These are phyloP conservation scores for Podaxis carcinomalis DNA, from an alignment of 768 basidiomycete species.

Conservation along the genomic window DNA sequence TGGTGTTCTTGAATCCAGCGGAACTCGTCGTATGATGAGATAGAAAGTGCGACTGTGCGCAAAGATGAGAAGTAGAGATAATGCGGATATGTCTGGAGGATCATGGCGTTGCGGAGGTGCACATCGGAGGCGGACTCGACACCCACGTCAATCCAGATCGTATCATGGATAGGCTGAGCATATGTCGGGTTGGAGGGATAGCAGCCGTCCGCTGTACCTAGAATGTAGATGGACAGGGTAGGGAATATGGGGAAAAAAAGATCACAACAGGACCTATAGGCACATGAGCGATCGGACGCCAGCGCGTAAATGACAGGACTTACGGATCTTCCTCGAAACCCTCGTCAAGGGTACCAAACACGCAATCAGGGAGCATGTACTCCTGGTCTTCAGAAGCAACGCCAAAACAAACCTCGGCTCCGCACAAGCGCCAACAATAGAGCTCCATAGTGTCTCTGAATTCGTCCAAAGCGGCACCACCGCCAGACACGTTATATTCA, in stretches of 20 bases:
- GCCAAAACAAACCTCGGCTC: conserved; percentile 52
- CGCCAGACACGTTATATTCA: conserved; percentile 2
- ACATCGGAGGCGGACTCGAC: conserved; percentile 50
- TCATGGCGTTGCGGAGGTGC: conserved; percentile 56
- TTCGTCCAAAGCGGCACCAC: conserved; percentile 16
- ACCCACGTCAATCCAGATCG: conserved; percentile 42
- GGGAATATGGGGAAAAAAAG: conserved; percentile 55
- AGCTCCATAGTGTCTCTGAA: conserved; percentile 32
- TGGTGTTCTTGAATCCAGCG: conserved; percentile 51
- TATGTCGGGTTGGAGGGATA: conserved; percentile 12
- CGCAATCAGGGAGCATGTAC: conserved; percentile 49
- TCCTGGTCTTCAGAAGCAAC: conserved; percentile 51
- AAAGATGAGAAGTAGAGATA: conserved; percentile 52
- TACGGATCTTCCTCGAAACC: conserved; percentile 39
- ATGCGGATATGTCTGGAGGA: conserved; percentile 49
- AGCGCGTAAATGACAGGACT: conserved; percentile 16
- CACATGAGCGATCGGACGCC: not conserved
- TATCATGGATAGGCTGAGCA: conserved; percentile 16
- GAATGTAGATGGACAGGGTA: conserved; percentile 48
- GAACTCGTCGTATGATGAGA: conserved; percentile 54
- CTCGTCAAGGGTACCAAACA: conserved; percentile 51
- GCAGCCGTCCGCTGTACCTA: conserved; percentile 28
- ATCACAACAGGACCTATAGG: conserved; percentile 40
- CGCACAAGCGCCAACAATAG: conserved; percentile 45
- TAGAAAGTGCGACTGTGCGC: conserved; percentile 44